Conservation (phyloP, 495 filamentous ascomycete species). For the Pseudomonodictys pantanalensis region DNA sequence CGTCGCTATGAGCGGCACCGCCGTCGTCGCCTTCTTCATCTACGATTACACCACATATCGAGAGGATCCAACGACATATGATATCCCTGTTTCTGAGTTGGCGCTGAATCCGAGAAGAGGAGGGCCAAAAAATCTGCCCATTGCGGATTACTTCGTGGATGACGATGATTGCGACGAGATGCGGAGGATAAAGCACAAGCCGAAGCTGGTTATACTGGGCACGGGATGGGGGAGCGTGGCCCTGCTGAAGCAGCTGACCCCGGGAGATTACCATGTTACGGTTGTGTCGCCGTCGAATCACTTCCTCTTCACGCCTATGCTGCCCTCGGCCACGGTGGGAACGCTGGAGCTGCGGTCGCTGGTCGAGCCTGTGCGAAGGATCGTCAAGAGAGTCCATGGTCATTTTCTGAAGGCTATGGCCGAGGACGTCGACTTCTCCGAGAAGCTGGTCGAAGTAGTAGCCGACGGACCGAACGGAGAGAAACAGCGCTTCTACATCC, state of each 20-base stretch:
- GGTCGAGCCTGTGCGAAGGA: constrained; percentile 87
- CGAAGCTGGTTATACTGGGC: constrained; percentile 85
- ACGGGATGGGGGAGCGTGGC: constrained; percentile 95
- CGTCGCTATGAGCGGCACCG: constrained; percentile 50
- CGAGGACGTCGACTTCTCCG: constrained; percentile 84
- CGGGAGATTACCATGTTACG: constrained; percentile 89
- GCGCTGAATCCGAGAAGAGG: constrained; percentile 79
- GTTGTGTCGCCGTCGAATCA: constrained; percentile 93
- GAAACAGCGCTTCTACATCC: constrained; percentile 80
- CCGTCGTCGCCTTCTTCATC: constrained; percentile 80
- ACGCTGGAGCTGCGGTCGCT: constrained; percentile 87
- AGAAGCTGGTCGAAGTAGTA: constrained; percentile 82
- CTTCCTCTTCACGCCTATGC: constrained; percentile 97
- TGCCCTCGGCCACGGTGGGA: constrained; percentile 93
- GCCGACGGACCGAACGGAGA: constrained; percentile 69
- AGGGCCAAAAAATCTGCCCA: constrained; percentile 94
- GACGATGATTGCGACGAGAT: constrained; percentile 76
- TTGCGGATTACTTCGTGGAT: constrained; percentile 79
- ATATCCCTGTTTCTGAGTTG: constrained; percentile 76
- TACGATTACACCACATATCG: constrained; percentile 93
- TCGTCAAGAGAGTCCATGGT: constrained; percentile 71
- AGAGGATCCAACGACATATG: constrained; percentile 58
- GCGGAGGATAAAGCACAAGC: constrained; percentile 73
- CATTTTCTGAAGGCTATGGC: constrained; percentile 88
- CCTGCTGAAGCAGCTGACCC: constrained; percentile 82